These are phyloP conservation scores for Thelephora aurantiotincta DNA, from an alignment of 768 basidiomycete species.

Conservation along the genomic window DNA sequence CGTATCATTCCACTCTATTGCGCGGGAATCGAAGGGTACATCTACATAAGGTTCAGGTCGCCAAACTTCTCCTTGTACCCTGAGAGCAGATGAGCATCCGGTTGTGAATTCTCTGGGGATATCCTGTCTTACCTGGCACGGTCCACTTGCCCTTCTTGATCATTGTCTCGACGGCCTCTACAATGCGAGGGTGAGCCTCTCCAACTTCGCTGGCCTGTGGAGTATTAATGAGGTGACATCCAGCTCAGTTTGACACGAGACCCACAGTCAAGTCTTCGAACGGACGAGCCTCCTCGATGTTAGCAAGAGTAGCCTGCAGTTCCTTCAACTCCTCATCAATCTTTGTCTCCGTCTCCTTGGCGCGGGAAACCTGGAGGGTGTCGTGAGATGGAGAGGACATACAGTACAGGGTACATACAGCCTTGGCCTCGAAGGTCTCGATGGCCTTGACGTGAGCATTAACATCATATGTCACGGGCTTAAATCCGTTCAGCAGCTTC, in stretches of 20 bases:
- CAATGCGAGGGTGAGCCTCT: constrained; percentile 84
- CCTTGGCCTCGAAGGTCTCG: constrained; percentile 92
- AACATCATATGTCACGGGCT: constrained; percentile 91
- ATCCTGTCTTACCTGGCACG: constrained; percentile 62
- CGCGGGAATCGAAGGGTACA: not conserved
- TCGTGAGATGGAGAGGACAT: not conserved
- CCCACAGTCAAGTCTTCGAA: constrained; percentile 93
- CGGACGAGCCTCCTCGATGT: constrained; percentile 94
- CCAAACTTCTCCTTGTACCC: constrained; percentile 96
- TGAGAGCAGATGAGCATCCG: constrained; percentile 13
- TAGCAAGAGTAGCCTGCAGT: constrained; percentile 84
- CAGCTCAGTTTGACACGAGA: constrained; percentile 5
- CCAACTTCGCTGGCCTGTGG: constrained; percentile 76
- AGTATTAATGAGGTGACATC: not conserved
- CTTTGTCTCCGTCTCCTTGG: constrained; percentile 79
- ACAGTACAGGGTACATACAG: constrained; percentile 39
- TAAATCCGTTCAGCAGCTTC: constrained; percentile 78
- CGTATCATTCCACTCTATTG: not conserved
- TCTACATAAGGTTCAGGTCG: constrained; percentile 83
- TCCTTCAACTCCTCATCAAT: constrained; percentile 85
- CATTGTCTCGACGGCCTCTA: constrained; percentile 87
- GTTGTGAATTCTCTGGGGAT: not conserved
- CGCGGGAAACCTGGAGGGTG: constrained; percentile 58
- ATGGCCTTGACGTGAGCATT: constrained; percentile 84
- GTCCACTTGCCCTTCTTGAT: constrained; percentile 97